A percentile compares a stretch with the other conserved stretches of the same genome.
phyloP scores from a whole-genome alignment of 257 asterid species.

The Salvia miltiorrhiza region DNA sequence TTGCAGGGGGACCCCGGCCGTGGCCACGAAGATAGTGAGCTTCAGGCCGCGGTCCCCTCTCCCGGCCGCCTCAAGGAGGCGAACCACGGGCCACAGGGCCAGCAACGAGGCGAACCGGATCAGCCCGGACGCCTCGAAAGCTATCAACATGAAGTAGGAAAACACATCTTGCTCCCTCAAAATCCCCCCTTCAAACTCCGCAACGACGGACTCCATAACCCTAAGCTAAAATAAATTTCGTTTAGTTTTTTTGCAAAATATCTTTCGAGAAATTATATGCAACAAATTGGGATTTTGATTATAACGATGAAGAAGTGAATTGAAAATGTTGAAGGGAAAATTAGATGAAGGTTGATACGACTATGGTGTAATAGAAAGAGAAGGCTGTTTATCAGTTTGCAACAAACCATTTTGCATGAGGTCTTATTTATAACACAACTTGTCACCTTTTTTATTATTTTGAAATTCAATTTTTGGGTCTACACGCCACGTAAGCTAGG shows the following conservation, averaged over 20 bases:
- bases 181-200: slow-evolving; percentile 76
- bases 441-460: not conserved
- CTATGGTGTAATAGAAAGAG: slow-evolving; percentile 32
- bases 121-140: slow-evolving; percentile 82
- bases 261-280: not conserved
- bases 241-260: not conserved
- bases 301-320: not conserved
- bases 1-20: slow-evolving; percentile 38
- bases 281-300: not conserved
- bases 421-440: slow-evolving; percentile 29
- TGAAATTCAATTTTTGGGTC: not conserved
- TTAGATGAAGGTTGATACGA: slow-evolving; percentile 68
- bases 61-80: slow-evolving; percentile 51
- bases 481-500: slow-evolving; percentile 11
- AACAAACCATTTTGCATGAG: slow-evolving; percentile 38
- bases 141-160: slow-evolving; percentile 82
- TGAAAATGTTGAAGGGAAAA: slow-evolving; percentile 17
- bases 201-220: slow-evolving; percentile 49
- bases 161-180: slow-evolving; percentile 55
- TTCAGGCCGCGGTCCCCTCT: slow-evolving; percentile 49
- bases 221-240: not conserved
- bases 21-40: slow-evolving; percentile 61
- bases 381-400: slow-evolving; percentile 45
- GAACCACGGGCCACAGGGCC: slow-evolving; percentile 58
- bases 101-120: slow-evolving; percentile 57